These are phyloP conservation scores for Pisolithus marmoratus DNA, from an alignment of 768 basidiomycete species.

Conservation along the genomic window DNA sequence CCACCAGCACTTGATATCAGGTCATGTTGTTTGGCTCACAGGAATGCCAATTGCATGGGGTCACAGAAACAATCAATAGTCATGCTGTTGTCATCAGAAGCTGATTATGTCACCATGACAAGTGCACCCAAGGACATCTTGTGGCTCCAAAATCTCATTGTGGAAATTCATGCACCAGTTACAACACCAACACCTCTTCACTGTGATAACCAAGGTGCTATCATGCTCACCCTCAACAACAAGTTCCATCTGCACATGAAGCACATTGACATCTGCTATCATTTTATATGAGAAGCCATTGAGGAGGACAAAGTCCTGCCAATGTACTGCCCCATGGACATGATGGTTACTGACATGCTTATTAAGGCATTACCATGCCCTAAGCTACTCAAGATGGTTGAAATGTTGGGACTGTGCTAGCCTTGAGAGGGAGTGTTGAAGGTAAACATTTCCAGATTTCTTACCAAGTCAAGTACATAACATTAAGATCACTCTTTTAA, in stretches of 20 bases:
- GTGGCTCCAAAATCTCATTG: too few species aligned
- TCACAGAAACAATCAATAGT: neutral
- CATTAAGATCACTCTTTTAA: too few species aligned
- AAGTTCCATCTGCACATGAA: slow-evolving; percentile 1
- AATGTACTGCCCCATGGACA: neutral
- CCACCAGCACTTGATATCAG: neutral
- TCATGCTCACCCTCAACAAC: neutral
- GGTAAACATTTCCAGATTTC: too few species aligned
- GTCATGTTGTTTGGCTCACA: neutral
- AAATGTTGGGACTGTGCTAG: too few species aligned
- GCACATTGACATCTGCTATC: neutral
- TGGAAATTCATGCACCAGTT: neutral
- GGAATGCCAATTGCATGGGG: neutral
- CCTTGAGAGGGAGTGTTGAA: too few species aligned
- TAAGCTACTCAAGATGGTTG: too few species aligned
- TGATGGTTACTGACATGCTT: too few species aligned
- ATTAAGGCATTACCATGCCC: too few species aligned
- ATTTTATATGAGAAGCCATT: neutral
- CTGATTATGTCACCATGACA: neutral
- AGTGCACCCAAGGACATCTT: neutral
- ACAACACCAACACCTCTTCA: neutral
- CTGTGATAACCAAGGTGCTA: neutral
- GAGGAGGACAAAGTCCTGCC: neutral
- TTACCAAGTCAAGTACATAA: too few species aligned
- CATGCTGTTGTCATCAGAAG: neutral